Evolutionary conservation across 1,284 basidiomycete genomes (phyloP).

Genomic region (Trichosporon ovoides): DNA sequence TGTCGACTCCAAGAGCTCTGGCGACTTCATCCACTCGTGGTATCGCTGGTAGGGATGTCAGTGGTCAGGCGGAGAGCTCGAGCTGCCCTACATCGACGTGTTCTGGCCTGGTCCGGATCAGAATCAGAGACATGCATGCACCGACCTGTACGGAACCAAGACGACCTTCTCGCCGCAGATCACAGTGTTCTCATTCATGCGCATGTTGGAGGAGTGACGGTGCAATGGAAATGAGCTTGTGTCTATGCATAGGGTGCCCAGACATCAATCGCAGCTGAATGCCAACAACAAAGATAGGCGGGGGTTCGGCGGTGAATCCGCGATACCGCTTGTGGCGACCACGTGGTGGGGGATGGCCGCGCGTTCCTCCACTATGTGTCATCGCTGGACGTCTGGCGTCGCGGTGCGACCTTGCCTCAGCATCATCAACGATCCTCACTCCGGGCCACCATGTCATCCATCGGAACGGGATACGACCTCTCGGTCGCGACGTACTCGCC

Average conservation of each 20-base stretch:
- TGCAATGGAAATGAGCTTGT: not conserved
- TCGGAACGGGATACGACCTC: constrained; percentile 97
- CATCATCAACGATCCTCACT: not conserved
- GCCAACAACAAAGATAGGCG: not conserved
- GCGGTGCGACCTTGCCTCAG: not conserved
- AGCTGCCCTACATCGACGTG: constrained; percentile 57
- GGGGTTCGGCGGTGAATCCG: not conserved
- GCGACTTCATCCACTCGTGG: constrained; percentile 83
- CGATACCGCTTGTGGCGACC: not conserved
- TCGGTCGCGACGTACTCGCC: constrained; percentile 98
- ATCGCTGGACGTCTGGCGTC: not conserved
- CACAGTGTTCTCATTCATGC: constrained; percentile 58
- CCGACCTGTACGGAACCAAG: constrained; percentile 67
- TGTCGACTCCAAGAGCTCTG: constrained; percentile 68
- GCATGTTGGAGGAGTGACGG: constrained; percentile 51
- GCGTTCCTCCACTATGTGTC: constrained; percentile 6
- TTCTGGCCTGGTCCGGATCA: constrained; percentile 47
- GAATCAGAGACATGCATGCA: constrained; percentile 11
- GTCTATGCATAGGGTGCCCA: no score
- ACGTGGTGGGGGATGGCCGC: not conserved
- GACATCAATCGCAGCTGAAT: not conserved
- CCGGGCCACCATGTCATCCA: constrained; percentile 71
- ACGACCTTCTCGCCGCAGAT: constrained; percentile 61
- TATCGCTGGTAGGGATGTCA: constrained; percentile 59
- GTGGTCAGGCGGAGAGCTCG: not conserved